Evolutionary conservation across 2,329 filamentous ascomycete genomes (phyloP).

Genomic region (Scopulariopsis brevicaulis): DNA sequence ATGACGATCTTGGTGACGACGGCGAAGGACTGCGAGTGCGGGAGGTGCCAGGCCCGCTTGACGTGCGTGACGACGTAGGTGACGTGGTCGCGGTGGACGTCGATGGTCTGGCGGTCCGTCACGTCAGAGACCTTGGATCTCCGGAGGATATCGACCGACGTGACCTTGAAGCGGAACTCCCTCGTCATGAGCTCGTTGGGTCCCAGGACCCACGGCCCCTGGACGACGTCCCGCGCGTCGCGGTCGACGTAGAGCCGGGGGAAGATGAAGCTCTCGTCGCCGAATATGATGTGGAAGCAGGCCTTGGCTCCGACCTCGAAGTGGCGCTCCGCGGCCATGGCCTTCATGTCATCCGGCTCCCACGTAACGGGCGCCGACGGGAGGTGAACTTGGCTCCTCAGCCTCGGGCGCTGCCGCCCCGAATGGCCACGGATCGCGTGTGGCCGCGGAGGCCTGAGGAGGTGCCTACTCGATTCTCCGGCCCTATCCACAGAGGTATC

Average conservation of each 20-base stretch:
- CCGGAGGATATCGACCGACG: conserved; percentile 54
- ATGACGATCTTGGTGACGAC: conserved; percentile 87
- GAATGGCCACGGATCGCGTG: conserved; percentile 16
- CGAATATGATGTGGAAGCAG: conserved; percentile 91
- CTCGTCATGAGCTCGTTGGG: conserved; percentile 63
- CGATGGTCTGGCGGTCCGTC: conserved; percentile 76
- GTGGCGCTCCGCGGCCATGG: conserved; percentile 63
- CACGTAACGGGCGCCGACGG: conserved; percentile 73
- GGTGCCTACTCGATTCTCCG: conserved; percentile 1
- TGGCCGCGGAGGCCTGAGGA: conserved; percentile 7
- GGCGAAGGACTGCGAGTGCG: conserved; percentile 67
- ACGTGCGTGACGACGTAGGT: conserved; percentile 53
- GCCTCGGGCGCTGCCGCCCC: conserved; percentile 16
- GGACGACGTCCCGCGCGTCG: conserved; percentile 66
- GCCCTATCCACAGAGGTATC: conserved; percentile 46
- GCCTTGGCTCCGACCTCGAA: conserved; percentile 91
- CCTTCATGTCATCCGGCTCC: conserved; percentile 70
- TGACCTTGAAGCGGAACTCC: conserved; percentile 71
- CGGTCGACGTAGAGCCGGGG: conserved; percentile 81
- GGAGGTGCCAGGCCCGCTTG: conserved; percentile 71
- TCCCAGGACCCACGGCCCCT: conserved; percentile 70
- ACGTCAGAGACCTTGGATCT: conserved; percentile 50
- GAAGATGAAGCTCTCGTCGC: conserved; percentile 91
- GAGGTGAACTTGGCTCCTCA: conserved; percentile 57
- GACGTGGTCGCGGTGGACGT: conserved; percentile 66